These are phyloP conservation scores for Apocynum venetum DNA, from an alignment of 257 asterid species.

Conservation along the genomic window DNA sequence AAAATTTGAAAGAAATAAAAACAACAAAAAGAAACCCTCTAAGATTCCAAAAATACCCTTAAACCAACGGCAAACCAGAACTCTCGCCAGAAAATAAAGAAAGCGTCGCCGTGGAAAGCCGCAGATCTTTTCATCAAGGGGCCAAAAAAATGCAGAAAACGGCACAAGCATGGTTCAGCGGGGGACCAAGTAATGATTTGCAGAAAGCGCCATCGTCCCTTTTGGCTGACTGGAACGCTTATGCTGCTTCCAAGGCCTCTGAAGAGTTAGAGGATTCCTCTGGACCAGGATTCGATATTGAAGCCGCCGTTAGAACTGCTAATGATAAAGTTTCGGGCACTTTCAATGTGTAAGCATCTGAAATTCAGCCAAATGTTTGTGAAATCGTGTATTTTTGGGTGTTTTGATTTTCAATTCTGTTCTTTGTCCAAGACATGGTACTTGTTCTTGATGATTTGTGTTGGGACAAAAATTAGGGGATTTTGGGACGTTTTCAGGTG, in stretches of 20 bases:
- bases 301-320: conserved; percentile 78
- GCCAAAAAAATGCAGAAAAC: conserved; percentile 49
- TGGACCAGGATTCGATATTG: conserved; percentile 56
- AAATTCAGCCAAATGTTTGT: conserved; percentile 2
- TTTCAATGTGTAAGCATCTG: conserved; percentile 59
- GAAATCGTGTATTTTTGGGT: neutral
- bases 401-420: neutral
- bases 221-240: conserved; percentile 88
- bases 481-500: neutral
- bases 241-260: conserved; percentile 50
- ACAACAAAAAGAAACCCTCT: neutral
- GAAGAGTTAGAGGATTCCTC: conserved; percentile 43
- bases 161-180: conserved; percentile 81
- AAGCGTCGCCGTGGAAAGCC: neutral
- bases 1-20: no score
- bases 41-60: neutral
- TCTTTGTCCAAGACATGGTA: neutral
- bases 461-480: neutral
- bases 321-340: conserved; percentile 71
- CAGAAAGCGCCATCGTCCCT: conserved; percentile 58
- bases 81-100: neutral
- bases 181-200: conserved; percentile 66
- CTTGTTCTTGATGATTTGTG: neutral
- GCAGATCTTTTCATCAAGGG: neutral
- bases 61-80: neutral